phyloP scores from a whole-genome alignment of 371 early-diverging fungal genomes.

The Zancudomyces culisetae region DNA sequence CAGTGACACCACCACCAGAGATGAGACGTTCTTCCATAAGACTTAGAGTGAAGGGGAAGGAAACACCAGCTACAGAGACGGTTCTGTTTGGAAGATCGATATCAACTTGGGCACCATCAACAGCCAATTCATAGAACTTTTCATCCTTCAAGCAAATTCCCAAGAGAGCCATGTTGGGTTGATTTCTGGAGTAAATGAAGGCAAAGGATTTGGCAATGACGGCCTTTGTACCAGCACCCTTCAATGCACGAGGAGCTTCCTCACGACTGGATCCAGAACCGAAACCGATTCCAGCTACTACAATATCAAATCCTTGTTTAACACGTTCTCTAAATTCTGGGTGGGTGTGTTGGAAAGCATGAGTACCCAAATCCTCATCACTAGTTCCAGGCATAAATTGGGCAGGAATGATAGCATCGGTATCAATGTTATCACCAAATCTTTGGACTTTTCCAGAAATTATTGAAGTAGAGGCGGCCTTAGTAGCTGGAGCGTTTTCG shows the following conservation, averaged over 20 bases:
- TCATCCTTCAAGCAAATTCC: conserved; percentile 45
- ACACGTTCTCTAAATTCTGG: conserved; percentile 46
- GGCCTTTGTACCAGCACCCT: conserved; percentile 42
- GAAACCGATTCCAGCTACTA: conserved; percentile 48
- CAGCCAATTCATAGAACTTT: conserved; percentile 41
- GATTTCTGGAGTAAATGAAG: conserved; percentile 29
- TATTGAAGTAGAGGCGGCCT: conserved; percentile 9
- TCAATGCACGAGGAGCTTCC: conserved; percentile 54
- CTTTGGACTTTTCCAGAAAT: conserved; percentile 44
- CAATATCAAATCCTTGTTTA: conserved; percentile 34
- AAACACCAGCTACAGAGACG: conserved; percentile 27
- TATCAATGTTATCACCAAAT: conserved; percentile 54
- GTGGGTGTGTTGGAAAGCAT: conserved; percentile 48
- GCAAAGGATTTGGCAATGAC: conserved; percentile 51
- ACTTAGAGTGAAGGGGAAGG: conserved; percentile 34
- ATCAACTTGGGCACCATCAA: conserved; percentile 38
- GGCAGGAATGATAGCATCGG: conserved; percentile 60
- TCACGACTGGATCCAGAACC: conserved; percentile 55
- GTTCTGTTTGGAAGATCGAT: conserved; percentile 42
- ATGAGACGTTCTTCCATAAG: conserved; percentile 52
- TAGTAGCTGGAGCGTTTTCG: background rate
- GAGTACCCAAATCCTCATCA: conserved; percentile 46
- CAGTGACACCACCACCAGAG: conserved; percentile 53
- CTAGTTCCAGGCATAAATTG: conserved; percentile 53
- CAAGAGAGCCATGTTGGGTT: conserved; percentile 56